phyloP scores from a whole-genome alignment of 1,284 basidiomycete genomes.

The Heterobasidion irregulare region DNA sequence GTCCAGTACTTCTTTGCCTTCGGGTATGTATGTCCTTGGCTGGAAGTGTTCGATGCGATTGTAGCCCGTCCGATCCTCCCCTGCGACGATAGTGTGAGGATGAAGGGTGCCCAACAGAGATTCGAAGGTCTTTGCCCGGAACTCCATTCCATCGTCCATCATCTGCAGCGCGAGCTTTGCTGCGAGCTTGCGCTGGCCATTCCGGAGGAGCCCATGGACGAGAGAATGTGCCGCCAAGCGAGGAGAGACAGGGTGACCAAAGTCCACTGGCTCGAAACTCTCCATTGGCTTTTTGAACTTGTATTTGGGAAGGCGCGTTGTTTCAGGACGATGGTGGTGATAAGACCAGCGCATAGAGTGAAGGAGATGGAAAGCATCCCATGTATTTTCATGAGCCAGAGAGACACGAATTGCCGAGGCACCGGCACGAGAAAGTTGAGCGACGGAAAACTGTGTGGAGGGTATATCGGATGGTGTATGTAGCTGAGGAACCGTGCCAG shows the following conservation, averaged over 20 bases:
- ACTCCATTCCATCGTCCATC: conserved; percentile 39
- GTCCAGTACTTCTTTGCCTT: conserved; percentile 11
- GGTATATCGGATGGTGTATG: conserved; percentile 1
- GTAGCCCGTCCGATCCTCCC: not conserved
- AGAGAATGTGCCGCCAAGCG: conserved; percentile 54
- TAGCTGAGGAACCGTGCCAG: not conserved
- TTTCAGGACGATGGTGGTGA: conserved; percentile 1
- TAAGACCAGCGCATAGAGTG: conserved; percentile 44
- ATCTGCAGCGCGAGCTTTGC: conserved; percentile 39
- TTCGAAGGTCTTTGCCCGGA: conserved; percentile 41
- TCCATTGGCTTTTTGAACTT: conserved; percentile 5
- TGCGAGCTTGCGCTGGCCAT: conserved; percentile 38
- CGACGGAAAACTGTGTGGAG: conserved; percentile 17
- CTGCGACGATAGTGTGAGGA: conserved; percentile 7
- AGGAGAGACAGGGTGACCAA: conserved; percentile 41
- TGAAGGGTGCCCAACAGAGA: conserved; percentile 30
- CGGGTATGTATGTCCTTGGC: conserved; percentile 7
- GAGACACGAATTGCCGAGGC: conserved; percentile 44
- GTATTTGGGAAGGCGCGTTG: not conserved
- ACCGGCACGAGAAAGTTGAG: conserved; percentile 43
- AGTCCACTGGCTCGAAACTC: conserved; percentile 31
- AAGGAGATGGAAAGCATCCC: conserved; percentile 47
- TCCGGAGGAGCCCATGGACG: conserved; percentile 52
- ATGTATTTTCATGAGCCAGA: conserved; percentile 30
- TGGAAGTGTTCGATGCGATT: conserved; percentile 9